Evolutionary conservation across 257 asterid genomes (phyloP).

Genomic region (Nemophila menziesii): DNA sequence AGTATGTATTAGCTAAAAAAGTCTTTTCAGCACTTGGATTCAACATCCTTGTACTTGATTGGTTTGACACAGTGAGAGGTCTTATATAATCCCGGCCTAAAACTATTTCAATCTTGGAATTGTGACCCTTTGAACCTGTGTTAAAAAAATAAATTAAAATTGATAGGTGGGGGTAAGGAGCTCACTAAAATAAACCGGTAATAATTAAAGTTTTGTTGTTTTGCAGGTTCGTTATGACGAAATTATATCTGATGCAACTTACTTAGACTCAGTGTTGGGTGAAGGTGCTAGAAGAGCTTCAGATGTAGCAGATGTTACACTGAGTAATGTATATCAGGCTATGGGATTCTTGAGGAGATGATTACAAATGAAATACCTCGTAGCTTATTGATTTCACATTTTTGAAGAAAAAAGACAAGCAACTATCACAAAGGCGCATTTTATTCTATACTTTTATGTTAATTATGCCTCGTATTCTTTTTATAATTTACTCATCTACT

Average conservation of each 20-base stretch:
- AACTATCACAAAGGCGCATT: background rate
- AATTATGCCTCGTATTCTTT: background rate
- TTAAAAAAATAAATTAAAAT: too few relatives aligned
- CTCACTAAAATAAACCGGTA: too few relatives aligned
- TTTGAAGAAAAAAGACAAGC: background rate
- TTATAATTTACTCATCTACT: background rate
- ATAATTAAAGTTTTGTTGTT: too few relatives aligned
- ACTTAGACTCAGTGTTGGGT: constrained; percentile 56
- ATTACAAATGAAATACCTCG: constrained; percentile 9
- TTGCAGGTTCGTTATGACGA: constrained; percentile 62
- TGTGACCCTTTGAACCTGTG: too few relatives aligned
- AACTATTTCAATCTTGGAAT: too few relatives aligned
- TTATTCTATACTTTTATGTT: background rate
- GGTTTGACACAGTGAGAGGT: too few relatives aligned
- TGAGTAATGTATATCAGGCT: constrained; percentile 63
- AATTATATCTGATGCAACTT: constrained; percentile 49
- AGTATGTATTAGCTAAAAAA: too few relatives aligned
- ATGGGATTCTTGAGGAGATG: constrained; percentile 76
- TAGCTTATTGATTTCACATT: too few relatives aligned
- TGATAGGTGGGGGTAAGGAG: too few relatives aligned
- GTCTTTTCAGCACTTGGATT: too few relatives aligned
- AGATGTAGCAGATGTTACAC: constrained; percentile 58
- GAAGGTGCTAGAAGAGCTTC: constrained; percentile 81
- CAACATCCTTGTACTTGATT: too few relatives aligned
- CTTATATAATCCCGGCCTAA: too few relatives aligned